Evolutionary conservation across 192 early-diverging fungal species (phyloP), one percentile per base, ranked within the genome.

Genomic region (Entomortierella parvispora): DNA sequence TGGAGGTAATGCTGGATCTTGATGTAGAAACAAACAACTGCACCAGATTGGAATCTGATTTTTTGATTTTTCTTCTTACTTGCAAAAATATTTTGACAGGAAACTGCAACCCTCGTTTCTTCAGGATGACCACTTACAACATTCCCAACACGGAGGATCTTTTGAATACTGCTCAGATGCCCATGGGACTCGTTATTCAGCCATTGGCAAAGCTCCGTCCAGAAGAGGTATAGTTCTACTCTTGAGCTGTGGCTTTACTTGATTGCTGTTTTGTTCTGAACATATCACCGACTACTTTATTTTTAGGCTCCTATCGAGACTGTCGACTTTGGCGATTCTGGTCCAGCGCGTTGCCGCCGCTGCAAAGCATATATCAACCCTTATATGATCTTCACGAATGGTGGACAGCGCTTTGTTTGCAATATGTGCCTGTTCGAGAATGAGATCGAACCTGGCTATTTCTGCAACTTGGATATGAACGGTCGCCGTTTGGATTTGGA

Each of bases 351-450:
- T 42, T 99, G 97, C 79, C 71, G 84, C 54, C 90, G 96, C 4
- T 99, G 97, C 86, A 93, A 93, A 46, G 94, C 91, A 2, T 99
- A 99, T 72, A 88, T 98, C 68, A 99, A 99, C 76, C 94, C 96
- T 15, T 90, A 88, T 79, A 92, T 94, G 76, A 76, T 81, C 33
- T 99, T 96, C 65, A 90, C 91, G 11, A 91, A 97, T 29, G 96
- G 96, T 12, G 97, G 97, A 18, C 89, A 93, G 50, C 92, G 89
- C 58, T 99, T 93, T 79, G 86, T 94, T 44, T 99, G 97, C 78
- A 99, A 99, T 76, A 72, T 99, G 68, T 99, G 97, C 82, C 79
- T 82, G 23, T 91, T 92, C 69, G 91, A 94, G 54, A 99, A 95
- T 76, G 87, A 91, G 74, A 92, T 98, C 20, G 90, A 95, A 9